Percentiles rank a stretch among this genome's conserved stretches.
These are phyloP conservation scores for Venturia pyrina DNA, from an alignment of 2,329 filamentous ascomycete genomes.

Conservation along the genomic window DNA sequence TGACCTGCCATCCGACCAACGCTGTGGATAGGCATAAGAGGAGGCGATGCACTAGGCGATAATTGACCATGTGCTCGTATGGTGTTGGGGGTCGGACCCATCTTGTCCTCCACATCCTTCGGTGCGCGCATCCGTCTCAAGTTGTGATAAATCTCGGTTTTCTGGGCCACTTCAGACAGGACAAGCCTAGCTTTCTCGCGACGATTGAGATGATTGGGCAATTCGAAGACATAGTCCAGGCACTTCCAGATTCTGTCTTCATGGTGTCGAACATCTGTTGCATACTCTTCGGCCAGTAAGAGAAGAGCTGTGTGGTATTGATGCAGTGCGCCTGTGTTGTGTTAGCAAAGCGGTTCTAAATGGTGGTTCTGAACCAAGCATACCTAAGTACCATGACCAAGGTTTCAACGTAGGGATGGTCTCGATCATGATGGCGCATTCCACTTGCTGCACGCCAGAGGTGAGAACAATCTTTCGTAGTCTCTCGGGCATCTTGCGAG, in stretches of 20 bases:
- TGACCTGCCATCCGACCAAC: background rate
- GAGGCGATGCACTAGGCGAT: background rate
- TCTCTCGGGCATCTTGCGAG: constrained; percentile 47
- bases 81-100: constrained; percentile 17
- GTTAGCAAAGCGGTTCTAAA: background rate
- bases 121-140: constrained; percentile 50
- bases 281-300: constrained; percentile 57
- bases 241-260: constrained; percentile 60
- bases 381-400: constrained; percentile 56
- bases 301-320: constrained; percentile 64
- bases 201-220: constrained; percentile 41
- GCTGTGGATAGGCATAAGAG: background rate
- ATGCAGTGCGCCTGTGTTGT: constrained; percentile 51
- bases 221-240: constrained; percentile 61
- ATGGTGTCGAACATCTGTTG: constrained; percentile 45
- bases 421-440: constrained; percentile 46
- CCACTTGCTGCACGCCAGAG: constrained; percentile 45
- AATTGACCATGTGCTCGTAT: background rate
- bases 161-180: constrained; percentile 51
- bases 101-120: constrained; percentile 30
- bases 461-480: constrained; percentile 54
- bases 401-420: constrained; percentile 40
- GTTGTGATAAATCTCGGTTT: constrained; percentile 48
- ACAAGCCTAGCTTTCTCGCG: constrained; percentile 51
- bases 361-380: background rate